phyloP scores from a whole-genome alignment of 2,329 filamentous ascomycete genomes.

The Penicillium hordei region DNA sequence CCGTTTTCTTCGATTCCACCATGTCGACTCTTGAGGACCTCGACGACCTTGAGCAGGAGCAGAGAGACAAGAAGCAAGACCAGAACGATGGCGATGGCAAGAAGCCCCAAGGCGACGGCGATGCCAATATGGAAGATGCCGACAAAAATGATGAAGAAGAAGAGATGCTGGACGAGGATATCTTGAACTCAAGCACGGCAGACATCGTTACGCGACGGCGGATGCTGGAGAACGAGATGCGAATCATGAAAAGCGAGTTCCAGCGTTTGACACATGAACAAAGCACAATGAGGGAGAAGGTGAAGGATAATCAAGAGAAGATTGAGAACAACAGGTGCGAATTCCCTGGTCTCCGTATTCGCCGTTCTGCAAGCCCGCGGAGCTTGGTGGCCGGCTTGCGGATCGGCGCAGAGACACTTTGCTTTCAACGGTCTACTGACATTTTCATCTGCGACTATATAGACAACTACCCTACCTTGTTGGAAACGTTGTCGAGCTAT shows the following conservation, averaged over 20 bases:
- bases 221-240: conserved; percentile 92
- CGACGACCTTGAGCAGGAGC: conserved; percentile 80
- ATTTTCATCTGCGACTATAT: conserved; percentile 5
- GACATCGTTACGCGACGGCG: conserved; percentile 90
- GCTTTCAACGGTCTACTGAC: conserved; percentile 13
- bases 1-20: conserved; percentile 16
- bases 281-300: conserved; percentile 94
- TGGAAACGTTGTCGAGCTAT: conserved; percentile 94
- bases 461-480: conserved; percentile 98
- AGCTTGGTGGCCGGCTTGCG: conserved; percentile 16
- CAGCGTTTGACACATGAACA: conserved; percentile 95
- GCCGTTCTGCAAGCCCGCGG: conserved; percentile 10
- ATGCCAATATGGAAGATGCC: conserved; percentile 89
- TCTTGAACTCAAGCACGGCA: conserved; percentile 86
- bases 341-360: neutral
- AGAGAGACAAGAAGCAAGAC: conserved; percentile 69
- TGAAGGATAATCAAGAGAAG: conserved; percentile 98
- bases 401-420: neutral
- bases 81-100: conserved; percentile 58
- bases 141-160: conserved; percentile 69
- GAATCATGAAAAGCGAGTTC: conserved; percentile 98
- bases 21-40: conserved; percentile 94
- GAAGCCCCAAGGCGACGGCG: conserved; percentile 62
- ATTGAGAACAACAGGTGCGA: conserved; percentile 94
- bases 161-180: conserved; percentile 87